Conservation (phyloP, 225 moss, liverwort and hornwort genomes). For the Thuidium tamariscinum region DNA sequence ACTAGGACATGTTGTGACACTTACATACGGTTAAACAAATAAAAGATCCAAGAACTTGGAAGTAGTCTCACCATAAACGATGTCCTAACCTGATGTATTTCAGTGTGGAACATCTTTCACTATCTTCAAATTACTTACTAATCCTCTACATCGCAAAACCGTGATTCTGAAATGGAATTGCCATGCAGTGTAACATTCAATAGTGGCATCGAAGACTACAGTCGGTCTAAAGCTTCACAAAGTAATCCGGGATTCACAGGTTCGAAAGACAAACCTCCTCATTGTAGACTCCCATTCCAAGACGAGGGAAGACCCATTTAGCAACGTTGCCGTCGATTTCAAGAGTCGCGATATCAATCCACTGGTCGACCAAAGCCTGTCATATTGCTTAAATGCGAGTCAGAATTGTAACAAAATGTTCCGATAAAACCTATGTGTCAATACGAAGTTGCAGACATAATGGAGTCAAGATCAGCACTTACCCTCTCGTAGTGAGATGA, state of each 20-base stretch:
- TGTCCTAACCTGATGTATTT: background rate
- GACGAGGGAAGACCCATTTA: constrained; percentile 21
- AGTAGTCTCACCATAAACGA: too few relatives aligned
- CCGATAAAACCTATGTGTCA: too few relatives aligned
- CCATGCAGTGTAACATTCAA: too few relatives aligned
- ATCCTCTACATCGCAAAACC: too few relatives aligned
- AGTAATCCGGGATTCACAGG: background rate
- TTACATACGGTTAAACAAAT: background rate
- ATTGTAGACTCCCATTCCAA: constrained; percentile 18
- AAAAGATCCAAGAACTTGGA: background rate
- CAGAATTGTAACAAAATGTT: background rate
- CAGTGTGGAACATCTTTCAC: background rate
- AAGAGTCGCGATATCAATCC: constrained; percentile 55
- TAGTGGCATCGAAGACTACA: background rate
- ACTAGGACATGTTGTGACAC: background rate
- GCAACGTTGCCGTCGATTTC: constrained; percentile 28
- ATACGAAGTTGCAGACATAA: too few relatives aligned
- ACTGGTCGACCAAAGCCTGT: constrained; percentile 72
- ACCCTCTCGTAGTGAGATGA: constrained; percentile 45
- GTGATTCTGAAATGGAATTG: too few relatives aligned
- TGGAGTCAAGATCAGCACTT: background rate
- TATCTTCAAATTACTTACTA: too few relatives aligned
- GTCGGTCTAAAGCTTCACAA: too few relatives aligned
- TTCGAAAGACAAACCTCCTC: constrained; percentile 4
- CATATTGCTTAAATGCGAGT: background rate